Percentiles rank a stretch among this genome's conserved stretches.
Conservation (phyloP, 2,329 filamentous ascomycete genomes). For the Neophaeococcomyces aloes region DNA sequence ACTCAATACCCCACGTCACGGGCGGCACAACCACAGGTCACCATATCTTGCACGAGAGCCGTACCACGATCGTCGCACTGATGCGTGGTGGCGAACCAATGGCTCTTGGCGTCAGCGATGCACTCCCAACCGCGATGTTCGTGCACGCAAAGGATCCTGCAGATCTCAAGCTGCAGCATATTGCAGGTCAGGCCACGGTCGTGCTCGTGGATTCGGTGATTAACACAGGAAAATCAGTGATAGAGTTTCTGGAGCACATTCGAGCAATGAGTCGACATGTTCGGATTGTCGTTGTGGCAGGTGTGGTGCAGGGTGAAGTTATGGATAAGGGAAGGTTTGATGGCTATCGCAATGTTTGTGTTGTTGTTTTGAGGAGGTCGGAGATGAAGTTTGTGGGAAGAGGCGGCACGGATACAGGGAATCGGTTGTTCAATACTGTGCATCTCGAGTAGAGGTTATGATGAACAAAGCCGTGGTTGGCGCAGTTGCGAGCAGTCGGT, state of each 20-base stretch:
- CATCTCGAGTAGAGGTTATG: neutral
- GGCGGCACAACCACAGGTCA: conserved; percentile 36
- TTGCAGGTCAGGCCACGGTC: conserved; percentile 33
- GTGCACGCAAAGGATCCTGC: conserved; percentile 33
- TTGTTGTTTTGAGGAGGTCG: conserved; percentile 47
- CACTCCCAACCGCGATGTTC: conserved; percentile 43
- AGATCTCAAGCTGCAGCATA: conserved; percentile 36
- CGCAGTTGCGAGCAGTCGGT: no score
- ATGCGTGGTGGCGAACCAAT: conserved; percentile 56
- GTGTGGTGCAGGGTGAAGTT: conserved; percentile 41
- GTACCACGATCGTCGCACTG: conserved; percentile 47
- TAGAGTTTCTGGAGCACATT: conserved; percentile 41
- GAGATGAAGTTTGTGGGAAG: conserved; percentile 46
- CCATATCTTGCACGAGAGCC: conserved; percentile 37
- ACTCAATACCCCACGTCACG: conserved; percentile 43
- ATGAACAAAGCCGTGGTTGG: no score
- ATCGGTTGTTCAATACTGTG: neutral
- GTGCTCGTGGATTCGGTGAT: conserved; percentile 49
- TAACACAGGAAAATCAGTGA: conserved; percentile 44
- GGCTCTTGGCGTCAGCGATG: conserved; percentile 47
- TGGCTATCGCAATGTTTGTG: conserved; percentile 24
- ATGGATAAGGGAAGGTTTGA: conserved; percentile 20
- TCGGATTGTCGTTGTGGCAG: conserved; percentile 45
- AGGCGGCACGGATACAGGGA: conserved; percentile 20
- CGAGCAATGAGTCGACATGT: conserved; percentile 30